Base-by-base conservation (phyloP, 2,329 filamentous ascomycete species). In the Colletotrichum sp. region DNA sequence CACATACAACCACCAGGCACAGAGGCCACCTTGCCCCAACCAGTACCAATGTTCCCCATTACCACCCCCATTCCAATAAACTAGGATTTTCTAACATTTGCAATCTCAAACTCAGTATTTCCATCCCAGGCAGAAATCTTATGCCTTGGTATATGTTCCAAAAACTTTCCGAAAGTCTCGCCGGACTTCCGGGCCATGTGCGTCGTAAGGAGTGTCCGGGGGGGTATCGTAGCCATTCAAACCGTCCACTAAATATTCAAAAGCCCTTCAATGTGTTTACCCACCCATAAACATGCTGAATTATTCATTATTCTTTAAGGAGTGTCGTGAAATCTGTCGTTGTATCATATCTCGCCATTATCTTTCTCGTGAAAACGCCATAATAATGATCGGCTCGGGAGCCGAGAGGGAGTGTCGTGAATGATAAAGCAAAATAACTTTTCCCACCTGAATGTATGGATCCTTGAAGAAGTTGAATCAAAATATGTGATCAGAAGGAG, bases 251-350 rank as follows among this genome's bases (percentile, higher is more conserved):
- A 36, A 64, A 69, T 52, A 69, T 69, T 25, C 32, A 70, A 55
- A 29, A 64, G 1, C n/a, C 22, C 22, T 25, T 39, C 63, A 22
- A 62, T 63, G 34, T 63, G 13, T 29, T 29, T 44, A 39, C 49
- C 52, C 57, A 3, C 49, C 72, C 64, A 63, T 55, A 62, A 52
- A 19, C 34, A 32, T 65, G 52, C 63, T 34, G 30, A 67, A 77
- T 52, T 71, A 77, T 69, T 69, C 61, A 57, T 76, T 55, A 66
- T 22, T 19, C 2, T 44, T 12, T 7, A 77, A 67, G 25, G 69
- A 77, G 66, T 77, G 76, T 77, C 69, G 74, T 77, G 74, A 77
- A 74, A 15, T 19, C 8, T 12, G 69, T 71, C 25, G 34, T 64
- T 22, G 29, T 64, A 69, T 29, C 27, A 34, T 36, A 25, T 11